A percentile compares a stretch with the other conserved stretches of the same genome.
Conservation (phyloP, 129 eudicot species). For the Oenanthe sinensis region DNA sequence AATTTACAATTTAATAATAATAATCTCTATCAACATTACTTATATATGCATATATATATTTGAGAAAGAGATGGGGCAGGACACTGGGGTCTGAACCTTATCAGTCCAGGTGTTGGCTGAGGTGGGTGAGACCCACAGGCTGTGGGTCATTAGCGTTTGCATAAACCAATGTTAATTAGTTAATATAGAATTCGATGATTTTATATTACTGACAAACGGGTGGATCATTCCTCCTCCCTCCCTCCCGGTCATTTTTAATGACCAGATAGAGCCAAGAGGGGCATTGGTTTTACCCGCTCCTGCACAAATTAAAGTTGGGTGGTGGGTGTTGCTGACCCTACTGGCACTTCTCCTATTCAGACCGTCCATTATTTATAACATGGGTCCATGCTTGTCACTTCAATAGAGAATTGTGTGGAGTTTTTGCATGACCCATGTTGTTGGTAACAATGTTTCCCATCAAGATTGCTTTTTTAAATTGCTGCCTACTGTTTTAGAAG, state of each 20-base stretch:
- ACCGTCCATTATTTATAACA: slow-evolving; percentile 27
- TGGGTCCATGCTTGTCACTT: slow-evolving; percentile 19
- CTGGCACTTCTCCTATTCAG: slow-evolving; percentile 46
- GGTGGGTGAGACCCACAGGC: slow-evolving; percentile 46
- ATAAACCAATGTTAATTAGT: slow-evolving; percentile 42
- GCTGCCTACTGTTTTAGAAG: neutral
- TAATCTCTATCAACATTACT: too few species aligned
- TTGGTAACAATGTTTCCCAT: slow-evolving; percentile 20
- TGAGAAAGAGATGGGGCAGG: slow-evolving; percentile 19
- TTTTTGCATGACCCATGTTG: slow-evolving; percentile 23
- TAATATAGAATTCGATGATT: neutral
- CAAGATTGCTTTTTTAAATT: slow-evolving; percentile 3
- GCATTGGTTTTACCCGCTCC: slow-evolving; percentile 18
- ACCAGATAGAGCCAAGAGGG: slow-evolving; percentile 9
- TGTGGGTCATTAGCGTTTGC: slow-evolving; percentile 21
- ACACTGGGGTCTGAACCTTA: slow-evolving; percentile 59
- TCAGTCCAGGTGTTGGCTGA: slow-evolving; percentile 89
- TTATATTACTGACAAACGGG: slow-evolving; percentile 38
- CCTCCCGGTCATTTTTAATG: neutral
- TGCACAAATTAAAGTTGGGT: slow-evolving; percentile 38
- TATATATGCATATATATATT: too few species aligned
- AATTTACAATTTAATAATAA: too few species aligned
- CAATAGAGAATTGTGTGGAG: slow-evolving; percentile 28
- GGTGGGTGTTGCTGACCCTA: slow-evolving; percentile 59
- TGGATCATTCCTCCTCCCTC: slow-evolving; percentile 53